Percentiles rank a stretch among this genome's conserved stretches.
These are phyloP conservation scores for Boletus reticulatus DNA, from an alignment of 768 basidiomycete genomes.

Conservation along the genomic window DNA sequence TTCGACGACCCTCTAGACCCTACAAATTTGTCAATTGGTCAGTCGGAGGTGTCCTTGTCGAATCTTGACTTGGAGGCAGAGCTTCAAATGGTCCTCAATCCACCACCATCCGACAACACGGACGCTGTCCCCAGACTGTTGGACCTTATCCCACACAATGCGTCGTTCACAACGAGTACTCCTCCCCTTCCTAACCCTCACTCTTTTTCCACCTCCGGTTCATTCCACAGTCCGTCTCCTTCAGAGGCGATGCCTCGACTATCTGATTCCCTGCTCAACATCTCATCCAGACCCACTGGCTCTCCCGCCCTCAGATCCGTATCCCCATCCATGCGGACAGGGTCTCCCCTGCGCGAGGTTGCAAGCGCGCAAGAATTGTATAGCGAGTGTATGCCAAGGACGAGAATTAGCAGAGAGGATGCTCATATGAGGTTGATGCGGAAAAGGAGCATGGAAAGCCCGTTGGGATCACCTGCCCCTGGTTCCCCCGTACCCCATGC, in stretches of 20 bases:
- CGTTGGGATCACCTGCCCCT: conserved; percentile 25
- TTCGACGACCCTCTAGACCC: conserved; percentile 30
- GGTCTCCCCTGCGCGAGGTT: conserved; percentile 27
- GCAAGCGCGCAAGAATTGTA: conserved; percentile 22
- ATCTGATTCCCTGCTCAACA: conserved; percentile 24
- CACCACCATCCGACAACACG: conserved; percentile 8
- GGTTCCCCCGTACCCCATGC: conserved; percentile 6
- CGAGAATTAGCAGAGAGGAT: conserved; percentile 53
- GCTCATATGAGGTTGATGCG: conserved; percentile 48
- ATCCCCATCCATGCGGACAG: conserved; percentile 23
- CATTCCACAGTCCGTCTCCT: conserved; percentile 15
- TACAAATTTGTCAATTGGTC: conserved; percentile 34
- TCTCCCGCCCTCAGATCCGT: conserved; percentile 19
- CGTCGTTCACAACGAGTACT: conserved; percentile 26
- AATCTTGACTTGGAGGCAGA: conserved; percentile 33
- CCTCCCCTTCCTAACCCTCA: conserved; percentile 24
- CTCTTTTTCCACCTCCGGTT: conserved; percentile 15
- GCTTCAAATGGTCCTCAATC: conserved; percentile 21
- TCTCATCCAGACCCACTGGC: conserved; percentile 12
- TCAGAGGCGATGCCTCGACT: conserved; percentile 10
- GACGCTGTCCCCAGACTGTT: conserved; percentile 22
- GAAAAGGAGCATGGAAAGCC: conserved; percentile 45
- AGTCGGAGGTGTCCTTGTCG: conserved; percentile 36
- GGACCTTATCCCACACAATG: conserved; percentile 21
- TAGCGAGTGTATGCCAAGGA: conserved; percentile 27